These are phyloP conservation scores for Calycina marina DNA, from an alignment of 2,329 filamentous ascomycete species.

Conservation along the genomic window DNA sequence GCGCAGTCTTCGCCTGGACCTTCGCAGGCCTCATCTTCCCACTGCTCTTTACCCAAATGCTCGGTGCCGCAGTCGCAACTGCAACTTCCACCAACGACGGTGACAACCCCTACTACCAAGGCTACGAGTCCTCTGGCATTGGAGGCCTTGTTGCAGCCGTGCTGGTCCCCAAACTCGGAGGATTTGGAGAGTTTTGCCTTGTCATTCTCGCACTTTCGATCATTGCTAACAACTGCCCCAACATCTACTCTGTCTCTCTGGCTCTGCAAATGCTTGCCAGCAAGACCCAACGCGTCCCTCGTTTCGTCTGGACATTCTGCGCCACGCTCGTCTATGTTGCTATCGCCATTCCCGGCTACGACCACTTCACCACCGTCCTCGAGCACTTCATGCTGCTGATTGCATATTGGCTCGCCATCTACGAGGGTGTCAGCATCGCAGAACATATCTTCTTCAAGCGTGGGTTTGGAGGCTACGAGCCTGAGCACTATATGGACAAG, in stretches of 20 bases:
- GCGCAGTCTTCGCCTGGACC: constrained; percentile 42
- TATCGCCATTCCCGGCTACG: constrained; percentile 37
- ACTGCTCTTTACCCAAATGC: constrained; percentile 48
- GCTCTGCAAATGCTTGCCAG: constrained; percentile 50
- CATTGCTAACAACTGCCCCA: constrained; percentile 43
- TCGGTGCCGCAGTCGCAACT: constrained; percentile 42
- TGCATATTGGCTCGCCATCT: constrained; percentile 58
- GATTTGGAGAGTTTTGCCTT: constrained; percentile 47
- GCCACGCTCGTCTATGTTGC: constrained; percentile 45
- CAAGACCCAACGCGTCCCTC: constrained; percentile 37
- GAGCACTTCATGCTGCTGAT: constrained; percentile 54
- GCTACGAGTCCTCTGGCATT: constrained; percentile 37
- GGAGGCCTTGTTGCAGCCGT: constrained; percentile 46
- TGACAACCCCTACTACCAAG: no score
- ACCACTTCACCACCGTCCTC: constrained; percentile 36
- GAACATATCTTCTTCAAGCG: constrained; percentile 55
- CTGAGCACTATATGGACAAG: constrained; percentile 40
- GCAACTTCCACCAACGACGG: constrained; percentile 31
- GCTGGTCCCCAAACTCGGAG: constrained; percentile 38
- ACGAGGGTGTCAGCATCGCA: constrained; percentile 44
- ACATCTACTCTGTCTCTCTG: constrained; percentile 46
- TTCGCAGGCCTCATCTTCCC: constrained; percentile 39
- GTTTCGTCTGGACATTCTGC: constrained; percentile 41
- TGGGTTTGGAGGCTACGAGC: constrained; percentile 25
- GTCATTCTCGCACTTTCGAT: constrained; percentile 42